Evolutionary conservation across 1,139 yeast genomes (phyloP).

Genomic region (Hansenula lynferdii): DNA sequence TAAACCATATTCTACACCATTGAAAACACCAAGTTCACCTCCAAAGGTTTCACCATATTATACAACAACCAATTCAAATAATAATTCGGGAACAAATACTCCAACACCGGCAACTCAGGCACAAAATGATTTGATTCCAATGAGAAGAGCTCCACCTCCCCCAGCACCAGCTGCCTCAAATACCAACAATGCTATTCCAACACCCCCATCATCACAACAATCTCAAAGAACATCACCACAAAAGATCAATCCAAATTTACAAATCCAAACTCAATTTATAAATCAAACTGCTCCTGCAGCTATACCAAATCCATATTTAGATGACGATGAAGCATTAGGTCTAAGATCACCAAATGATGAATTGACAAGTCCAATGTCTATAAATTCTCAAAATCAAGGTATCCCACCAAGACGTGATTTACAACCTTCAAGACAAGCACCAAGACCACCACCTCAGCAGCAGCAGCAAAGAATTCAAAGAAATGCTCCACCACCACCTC

Average conservation of each 20-base stretch:
- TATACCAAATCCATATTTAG: slow-evolving; percentile 24
- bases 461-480: too few species aligned
- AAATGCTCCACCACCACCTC: too few species aligned
- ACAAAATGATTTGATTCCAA: slow-evolving; percentile 30
- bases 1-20: slow-evolving; percentile 22
- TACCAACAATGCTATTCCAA: slow-evolving; percentile 9
- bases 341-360: slow-evolving; percentile 4
- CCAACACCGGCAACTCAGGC: slow-evolving; percentile 5
- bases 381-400: background rate
- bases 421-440: slow-evolving; percentile 23
- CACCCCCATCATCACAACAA: slow-evolving; percentile 14
- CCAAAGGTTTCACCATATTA: slow-evolving; percentile 23
- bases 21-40: slow-evolving; percentile 16
- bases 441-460: slow-evolving; percentile 18
- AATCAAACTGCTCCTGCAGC: slow-evolving; percentile 19
- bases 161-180: slow-evolving; percentile 23
- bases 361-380: slow-evolving; percentile 5
- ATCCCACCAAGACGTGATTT: slow-evolving; percentile 10
- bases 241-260: slow-evolving; percentile 24
- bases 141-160: slow-evolving; percentile 44
- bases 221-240: slow-evolving; percentile 13
- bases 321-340: slow-evolving; percentile 6
- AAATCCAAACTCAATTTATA: slow-evolving; percentile 17
- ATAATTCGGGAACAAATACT: slow-evolving; percentile 1
- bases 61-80: slow-evolving; percentile 6